These are phyloP conservation scores for Furcasterigmium furcatum DNA, from an alignment of 2,329 filamentous ascomycete species.

Conservation along the genomic window DNA sequence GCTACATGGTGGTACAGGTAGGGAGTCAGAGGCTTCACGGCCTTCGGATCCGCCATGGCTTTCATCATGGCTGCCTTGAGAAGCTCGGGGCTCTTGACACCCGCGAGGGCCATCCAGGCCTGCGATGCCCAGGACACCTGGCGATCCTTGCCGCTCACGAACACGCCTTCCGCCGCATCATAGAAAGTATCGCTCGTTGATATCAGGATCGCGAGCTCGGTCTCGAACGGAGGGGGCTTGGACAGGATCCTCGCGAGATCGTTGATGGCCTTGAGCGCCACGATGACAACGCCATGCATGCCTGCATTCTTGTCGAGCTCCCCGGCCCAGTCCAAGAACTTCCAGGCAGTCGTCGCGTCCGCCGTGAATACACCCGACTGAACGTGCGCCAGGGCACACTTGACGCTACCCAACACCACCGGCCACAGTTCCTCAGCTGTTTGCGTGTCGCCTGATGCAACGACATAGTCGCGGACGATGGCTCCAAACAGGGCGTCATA, in stretches of 20 bases:
- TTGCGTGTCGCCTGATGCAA: conserved; percentile 22
- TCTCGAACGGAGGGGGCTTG: conserved; percentile 15
- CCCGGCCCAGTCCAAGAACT: conserved; percentile 26
- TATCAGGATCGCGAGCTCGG: conserved; percentile 15
- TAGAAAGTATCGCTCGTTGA: conserved; percentile 15
- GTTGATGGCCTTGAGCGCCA: conserved; percentile 21
- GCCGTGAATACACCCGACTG: conserved; percentile 14
- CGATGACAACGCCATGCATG: conserved; percentile 23
- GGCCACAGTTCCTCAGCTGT: conserved; percentile 24
- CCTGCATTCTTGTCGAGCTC: conserved; percentile 23
- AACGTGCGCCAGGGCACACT: conserved; percentile 13
- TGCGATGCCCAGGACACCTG: conserved; percentile 24
- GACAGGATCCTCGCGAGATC: conserved; percentile 19
- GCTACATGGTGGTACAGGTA: conserved; percentile 25
- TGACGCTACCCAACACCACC: conserved; percentile 24
- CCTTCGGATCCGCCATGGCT: conserved; percentile 16
- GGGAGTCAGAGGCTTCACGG: conserved; percentile 23
- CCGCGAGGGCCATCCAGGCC: conserved; percentile 25
- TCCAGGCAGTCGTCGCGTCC: conserved; percentile 18
- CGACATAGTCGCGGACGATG: conserved; percentile 26
- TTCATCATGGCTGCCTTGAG: conserved; percentile 16
- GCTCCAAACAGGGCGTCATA: conserved; percentile 29
- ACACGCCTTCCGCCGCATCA: conserved; percentile 9
- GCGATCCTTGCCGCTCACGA: conserved; percentile 19
- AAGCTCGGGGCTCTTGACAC: conserved; percentile 13